A percentile compares a stretch with the other conserved stretches of the same genome.
These are phyloP conservation scores for Coelastrella sp. DNA, from an alignment of 139 green algal genomes.

Conservation along the genomic window DNA sequence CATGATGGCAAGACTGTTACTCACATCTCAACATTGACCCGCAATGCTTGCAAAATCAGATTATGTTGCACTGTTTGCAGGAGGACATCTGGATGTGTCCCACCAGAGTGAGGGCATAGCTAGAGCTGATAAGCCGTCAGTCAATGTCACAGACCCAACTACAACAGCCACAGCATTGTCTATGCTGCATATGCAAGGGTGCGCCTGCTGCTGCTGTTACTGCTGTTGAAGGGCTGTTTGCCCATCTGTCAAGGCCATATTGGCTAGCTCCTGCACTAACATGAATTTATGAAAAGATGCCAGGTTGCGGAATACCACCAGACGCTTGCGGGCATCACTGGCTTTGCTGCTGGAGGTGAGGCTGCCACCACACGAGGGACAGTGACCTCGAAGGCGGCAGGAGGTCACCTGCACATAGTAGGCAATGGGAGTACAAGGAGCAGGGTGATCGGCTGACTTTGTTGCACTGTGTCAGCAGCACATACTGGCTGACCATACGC, in stretches of 20 bases:
- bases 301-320: constrained; percentile 76
- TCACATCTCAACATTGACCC: no score
- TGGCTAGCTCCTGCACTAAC: constrained; percentile 70
- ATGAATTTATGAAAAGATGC: constrained; percentile 69
- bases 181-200: no score
- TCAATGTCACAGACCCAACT: no score
- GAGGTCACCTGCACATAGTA: constrained; percentile 48
- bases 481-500: no score
- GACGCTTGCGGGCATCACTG: constrained; percentile 41
- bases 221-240: constrained; percentile 8
- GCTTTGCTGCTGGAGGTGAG: constrained; percentile 59
- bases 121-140: no score
- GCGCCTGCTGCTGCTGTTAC: neutral
- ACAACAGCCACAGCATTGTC: no score
- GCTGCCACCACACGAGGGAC: constrained; percentile 74
- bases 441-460: neutral
- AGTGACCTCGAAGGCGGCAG: constrained; percentile 66
- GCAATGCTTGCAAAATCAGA: no score
- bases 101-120: no score
- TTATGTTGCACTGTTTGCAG: no score
- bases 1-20: no score
- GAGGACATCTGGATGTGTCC: no score
- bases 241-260: constrained; percentile 32
- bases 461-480: neutral
- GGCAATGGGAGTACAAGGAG: neutral